Evolutionary conservation across 2,329 filamentous ascomycete species (phyloP).

Genomic region (Talaromyces amestolkiae): DNA sequence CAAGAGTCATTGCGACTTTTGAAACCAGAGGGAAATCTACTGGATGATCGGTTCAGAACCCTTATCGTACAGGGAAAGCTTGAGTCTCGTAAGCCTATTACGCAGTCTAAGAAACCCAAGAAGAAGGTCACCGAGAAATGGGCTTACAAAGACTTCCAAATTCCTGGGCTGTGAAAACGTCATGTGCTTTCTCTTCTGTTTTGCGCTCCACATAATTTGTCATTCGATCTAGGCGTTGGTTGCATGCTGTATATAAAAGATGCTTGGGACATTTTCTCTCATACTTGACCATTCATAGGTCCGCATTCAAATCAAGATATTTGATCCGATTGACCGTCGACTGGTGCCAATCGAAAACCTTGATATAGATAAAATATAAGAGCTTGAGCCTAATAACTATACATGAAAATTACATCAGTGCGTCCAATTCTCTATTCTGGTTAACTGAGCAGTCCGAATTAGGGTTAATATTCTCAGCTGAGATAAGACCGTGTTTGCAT

Average conservation of each 20-base stretch:
- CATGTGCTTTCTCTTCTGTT: not conserved
- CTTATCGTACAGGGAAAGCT: slow-evolving; percentile 85
- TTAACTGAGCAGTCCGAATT: not conserved
- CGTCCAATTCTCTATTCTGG: not conserved
- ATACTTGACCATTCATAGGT: not conserved
- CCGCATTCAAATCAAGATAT: not conserved
- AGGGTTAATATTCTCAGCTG: not conserved
- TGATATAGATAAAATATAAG: not conserved
- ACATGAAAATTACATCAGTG: not conserved
- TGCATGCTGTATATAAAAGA: slow-evolving; percentile 12
- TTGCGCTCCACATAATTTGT: not conserved
- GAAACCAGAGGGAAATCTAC: slow-evolving; percentile 91
- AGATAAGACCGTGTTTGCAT: slow-evolving; percentile 12
- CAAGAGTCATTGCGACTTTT: slow-evolving; percentile 76
- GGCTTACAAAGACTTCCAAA: slow-evolving; percentile 90
- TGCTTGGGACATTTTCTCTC: not conserved
- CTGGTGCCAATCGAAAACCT: not conserved
- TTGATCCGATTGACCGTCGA: not conserved
- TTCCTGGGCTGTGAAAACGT: slow-evolving; percentile 38
- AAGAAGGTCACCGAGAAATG: slow-evolving; percentile 89
- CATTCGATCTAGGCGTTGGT: slow-evolving; percentile 5
- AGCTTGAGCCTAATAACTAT: not conserved
- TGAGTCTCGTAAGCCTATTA: slow-evolving; percentile 74
- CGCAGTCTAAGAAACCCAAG: slow-evolving; percentile 79
- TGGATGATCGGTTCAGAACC: slow-evolving; percentile 88